Evolutionary conservation across 1,139 yeast species (phyloP).

Genomic region (Debaryomyces sp.): DNA sequence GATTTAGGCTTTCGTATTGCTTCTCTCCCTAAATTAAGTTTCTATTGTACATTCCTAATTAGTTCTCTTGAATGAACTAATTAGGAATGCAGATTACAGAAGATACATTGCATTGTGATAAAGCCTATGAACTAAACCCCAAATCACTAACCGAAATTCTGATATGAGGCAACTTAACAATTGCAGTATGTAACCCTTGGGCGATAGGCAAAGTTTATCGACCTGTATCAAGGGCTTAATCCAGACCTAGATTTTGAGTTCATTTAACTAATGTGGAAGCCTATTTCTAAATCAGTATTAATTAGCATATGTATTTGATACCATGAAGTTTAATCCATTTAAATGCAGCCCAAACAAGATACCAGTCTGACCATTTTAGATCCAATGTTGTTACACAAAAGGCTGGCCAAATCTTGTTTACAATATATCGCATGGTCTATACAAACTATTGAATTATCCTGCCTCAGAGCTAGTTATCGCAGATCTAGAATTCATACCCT

Average conservation of each 20-base stretch:
- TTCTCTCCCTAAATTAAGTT: background rate
- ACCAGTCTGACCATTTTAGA: background rate
- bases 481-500: background rate
- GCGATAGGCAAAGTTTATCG: background rate
- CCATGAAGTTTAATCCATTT: background rate
- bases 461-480: background rate
- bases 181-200: background rate
- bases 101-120: background rate
- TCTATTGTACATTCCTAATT: background rate
- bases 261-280: background rate
- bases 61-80: background rate
- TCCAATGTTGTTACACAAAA: background rate
- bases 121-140: background rate
- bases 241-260: background rate
- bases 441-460: background rate
- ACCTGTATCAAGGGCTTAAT: background rate
- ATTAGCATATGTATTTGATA: background rate
- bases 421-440: background rate
- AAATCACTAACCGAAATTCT: background rate
- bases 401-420: background rate
- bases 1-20: conserved; percentile 1
- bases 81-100: background rate
- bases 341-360: background rate
- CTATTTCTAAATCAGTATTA: background rate
- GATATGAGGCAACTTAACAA: background rate